Conservation (phyloP, 78 protist species). For the Anaeramoeba ignava region DNA sequence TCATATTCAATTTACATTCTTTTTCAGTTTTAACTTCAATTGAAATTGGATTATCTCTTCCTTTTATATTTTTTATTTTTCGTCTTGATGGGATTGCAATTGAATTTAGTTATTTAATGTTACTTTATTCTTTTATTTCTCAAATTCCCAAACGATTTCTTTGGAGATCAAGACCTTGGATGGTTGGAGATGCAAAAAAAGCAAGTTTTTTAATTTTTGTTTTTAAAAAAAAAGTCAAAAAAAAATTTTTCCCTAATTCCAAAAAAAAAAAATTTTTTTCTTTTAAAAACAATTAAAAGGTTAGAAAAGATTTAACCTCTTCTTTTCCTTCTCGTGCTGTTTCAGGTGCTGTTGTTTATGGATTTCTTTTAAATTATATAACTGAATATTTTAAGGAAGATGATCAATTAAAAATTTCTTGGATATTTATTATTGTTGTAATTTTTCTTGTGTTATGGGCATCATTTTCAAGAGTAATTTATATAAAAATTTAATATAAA, state of each 20-base stretch:
- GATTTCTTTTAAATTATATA: slow-evolving; percentile 5
- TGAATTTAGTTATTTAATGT: slow-evolving; percentile 27
- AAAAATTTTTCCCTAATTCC: too few relatives aligned
- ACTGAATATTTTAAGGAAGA: not conserved
- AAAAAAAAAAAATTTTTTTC: too few relatives aligned
- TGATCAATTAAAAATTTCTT: not conserved
- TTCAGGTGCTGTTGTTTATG: slow-evolving; percentile 47
- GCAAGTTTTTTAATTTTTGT: too few relatives aligned
- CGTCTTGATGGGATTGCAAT: slow-evolving; percentile 47
- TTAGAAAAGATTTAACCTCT: slow-evolving; percentile 39
- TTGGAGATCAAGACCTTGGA: slow-evolving; percentile 58
- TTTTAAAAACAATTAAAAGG: too few relatives aligned
- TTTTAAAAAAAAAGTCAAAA: too few relatives aligned
- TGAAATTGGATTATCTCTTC: slow-evolving; percentile 44
- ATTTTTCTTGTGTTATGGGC: not conserved
- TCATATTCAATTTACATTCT: too few relatives aligned
- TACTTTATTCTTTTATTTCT: slow-evolving; percentile 28
- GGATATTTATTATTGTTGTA: not conserved
- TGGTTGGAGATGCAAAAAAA: slow-evolving; percentile 51
- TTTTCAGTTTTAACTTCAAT: slow-evolving; percentile 39
- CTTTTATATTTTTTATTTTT: slow-evolving; percentile 34
- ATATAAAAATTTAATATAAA: too few relatives aligned
- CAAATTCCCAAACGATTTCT: slow-evolving; percentile 63
- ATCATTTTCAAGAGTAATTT: too few relatives aligned
- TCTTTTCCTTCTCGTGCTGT: slow-evolving; percentile 66